Base-by-base conservation (phyloP, 768 basidiomycete genomes). In the Tylopilus subfusipes region DNA sequence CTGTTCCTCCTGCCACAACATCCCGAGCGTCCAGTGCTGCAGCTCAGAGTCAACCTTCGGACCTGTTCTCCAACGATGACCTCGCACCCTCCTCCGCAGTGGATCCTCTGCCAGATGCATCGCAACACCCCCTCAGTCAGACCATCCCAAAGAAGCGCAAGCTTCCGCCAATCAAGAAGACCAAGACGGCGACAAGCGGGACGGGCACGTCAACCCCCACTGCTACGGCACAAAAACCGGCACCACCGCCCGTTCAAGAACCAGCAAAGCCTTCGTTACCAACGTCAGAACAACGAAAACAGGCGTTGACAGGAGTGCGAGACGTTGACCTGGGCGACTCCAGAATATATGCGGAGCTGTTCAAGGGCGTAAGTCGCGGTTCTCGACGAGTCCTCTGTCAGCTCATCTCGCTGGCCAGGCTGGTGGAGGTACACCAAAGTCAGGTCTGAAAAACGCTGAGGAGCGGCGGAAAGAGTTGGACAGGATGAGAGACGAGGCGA, bases 151-250 rank as follows among this genome's bases (percentile, higher is more conserved):
- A 81, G 73, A 86, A 84, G 66, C 78, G 75, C 36, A 88, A 86
- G 64, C 74, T 85, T 21, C 84, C 85, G 0, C 71, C 79, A n/a
- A 87, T 87, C 56, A 86, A 80, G 73, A 86, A 86, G 72, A 82
- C 75, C 68, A 85, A 85, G 67, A 60, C 65, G n/a, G 47, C 67
- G 10, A 19, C 43, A 0, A 45, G 63, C 12, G 55, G 66, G 16
- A 60, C 65, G 3, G 54, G 61, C 5, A 59, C 66, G n/a, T 40
- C 67, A 0, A 61, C 65, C 2, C 56, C 72, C 2, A 50, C 70
- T 16, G 52, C 69, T 1, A 58, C 62, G 5, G 30, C 69, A 19
- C 67, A 66, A 30, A 71, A 68, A 22, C 46, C 61, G n/a, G 47
- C 53, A 8, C 56, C 55, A 0, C 19, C 53, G 4, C 36, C 50